Percentiles rank a stretch among this genome's conserved stretches.
These are phyloP conservation scores for Prosopis cineraria DNA, from an alignment of 306 rosid genomes.

Conservation along the genomic window DNA sequence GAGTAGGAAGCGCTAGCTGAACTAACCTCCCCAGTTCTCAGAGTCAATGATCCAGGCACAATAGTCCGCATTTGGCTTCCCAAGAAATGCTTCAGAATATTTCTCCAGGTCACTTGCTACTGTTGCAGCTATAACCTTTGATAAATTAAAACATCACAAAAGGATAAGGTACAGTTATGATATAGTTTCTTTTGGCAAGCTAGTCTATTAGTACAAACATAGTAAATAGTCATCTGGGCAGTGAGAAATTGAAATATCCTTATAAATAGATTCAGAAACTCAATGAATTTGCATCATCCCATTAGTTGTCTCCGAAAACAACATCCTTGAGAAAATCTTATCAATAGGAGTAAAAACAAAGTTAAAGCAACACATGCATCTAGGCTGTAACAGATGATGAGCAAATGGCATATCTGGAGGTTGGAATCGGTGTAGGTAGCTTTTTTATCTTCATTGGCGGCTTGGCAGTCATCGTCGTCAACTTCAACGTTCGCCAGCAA, in stretches of 20 bases:
- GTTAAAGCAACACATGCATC: not conserved
- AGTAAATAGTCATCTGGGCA: conserved; percentile 22
- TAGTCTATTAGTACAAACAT: conserved; percentile 58
- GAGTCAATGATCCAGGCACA: conserved; percentile 89
- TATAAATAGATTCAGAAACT: conserved; percentile 5
- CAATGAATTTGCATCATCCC: not conserved
- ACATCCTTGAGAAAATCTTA: not conserved
- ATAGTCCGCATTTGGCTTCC: conserved; percentile 81
- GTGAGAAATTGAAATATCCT: conserved; percentile 15
- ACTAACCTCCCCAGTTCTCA: conserved; percentile 98
- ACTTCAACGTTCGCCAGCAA: no score
- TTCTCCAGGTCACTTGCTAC: conserved; percentile 81
- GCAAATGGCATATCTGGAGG: not conserved
- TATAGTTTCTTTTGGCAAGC: no score
- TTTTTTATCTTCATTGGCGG: no score
- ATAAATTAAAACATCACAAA: conserved; percentile 27
- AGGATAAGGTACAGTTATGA: conserved; percentile 7
- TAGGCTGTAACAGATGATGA: not conserved
- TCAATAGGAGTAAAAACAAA: not conserved
- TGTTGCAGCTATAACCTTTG: conserved; percentile 87
- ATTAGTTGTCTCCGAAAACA: not conserved
- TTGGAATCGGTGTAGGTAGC: no score
- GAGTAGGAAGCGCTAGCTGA: conserved; percentile 7
- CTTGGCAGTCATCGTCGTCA: no score
- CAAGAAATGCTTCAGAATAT: conserved; percentile 87